Percentiles rank a stretch among this genome's conserved stretches.
These are phyloP conservation scores for Garcia nutans DNA, from an alignment of 345 rosid species.

Conservation along the genomic window DNA sequence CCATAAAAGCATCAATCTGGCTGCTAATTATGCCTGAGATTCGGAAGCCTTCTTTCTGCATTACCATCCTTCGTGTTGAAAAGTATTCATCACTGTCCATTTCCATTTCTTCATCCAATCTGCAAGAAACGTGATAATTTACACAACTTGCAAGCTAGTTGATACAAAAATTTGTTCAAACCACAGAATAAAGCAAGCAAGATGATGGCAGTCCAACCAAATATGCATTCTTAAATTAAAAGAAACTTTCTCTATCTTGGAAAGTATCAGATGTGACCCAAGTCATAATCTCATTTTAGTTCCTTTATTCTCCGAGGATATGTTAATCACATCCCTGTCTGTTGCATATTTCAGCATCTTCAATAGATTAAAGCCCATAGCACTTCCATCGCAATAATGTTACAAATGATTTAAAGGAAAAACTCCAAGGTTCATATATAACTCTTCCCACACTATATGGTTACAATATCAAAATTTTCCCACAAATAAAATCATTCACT, in stretches of 20 bases:
- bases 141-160: background rate
- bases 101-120: slow-evolving; percentile 47
- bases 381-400: background rate
- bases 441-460: too few relatives aligned
- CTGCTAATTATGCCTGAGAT: slow-evolving; percentile 54
- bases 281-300: background rate
- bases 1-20: slow-evolving; percentile 66
- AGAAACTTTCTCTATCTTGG: background rate
- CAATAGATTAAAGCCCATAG: background rate
- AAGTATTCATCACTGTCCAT: slow-evolving; percentile 41
- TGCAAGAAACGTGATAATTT: slow-evolving; percentile 22
- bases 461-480: background rate
- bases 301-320: background rate
- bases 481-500: background rate
- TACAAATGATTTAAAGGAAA: background rate
- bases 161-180: background rate
- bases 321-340: background rate
- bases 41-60: slow-evolving; percentile 40
- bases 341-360: slow-evolving; percentile 1
- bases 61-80: slow-evolving; percentile 28
- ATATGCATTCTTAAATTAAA: background rate
- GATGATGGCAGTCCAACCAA: background rate
- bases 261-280: background rate
- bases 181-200: background rate
- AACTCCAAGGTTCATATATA: background rate